A percentile compares a stretch with the other conserved stretches of the same genome.
Evolutionary conservation across 306 rosid species (phyloP).

Genomic region (Potentilla sterilis): DNA sequence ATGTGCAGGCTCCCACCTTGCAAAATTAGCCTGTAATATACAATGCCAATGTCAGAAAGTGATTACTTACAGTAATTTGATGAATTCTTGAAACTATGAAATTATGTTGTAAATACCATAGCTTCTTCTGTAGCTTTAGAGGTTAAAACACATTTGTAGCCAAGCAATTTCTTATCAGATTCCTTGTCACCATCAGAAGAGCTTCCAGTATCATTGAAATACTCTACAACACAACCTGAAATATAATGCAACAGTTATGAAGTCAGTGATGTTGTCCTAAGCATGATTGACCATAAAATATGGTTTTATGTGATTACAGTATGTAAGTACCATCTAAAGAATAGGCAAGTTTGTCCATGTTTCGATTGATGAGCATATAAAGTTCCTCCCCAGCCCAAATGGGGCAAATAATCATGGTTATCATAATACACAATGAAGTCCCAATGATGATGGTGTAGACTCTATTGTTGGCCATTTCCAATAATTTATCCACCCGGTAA

Average conservation of each 20-base stretch:
- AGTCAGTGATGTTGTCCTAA: not conserved
- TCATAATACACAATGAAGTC: slow-evolving; percentile 49
- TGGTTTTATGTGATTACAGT: not conserved
- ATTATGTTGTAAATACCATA: slow-evolving; percentile 41
- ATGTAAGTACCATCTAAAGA: slow-evolving; percentile 57
- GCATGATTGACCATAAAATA: not conserved
- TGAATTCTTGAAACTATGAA: not conserved
- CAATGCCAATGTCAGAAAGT: not conserved
- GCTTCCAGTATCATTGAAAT: slow-evolving; percentile 30
- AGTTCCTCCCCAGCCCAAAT: slow-evolving; percentile 94
- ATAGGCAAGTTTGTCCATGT: slow-evolving; percentile 70
- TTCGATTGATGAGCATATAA: slow-evolving; percentile 37
- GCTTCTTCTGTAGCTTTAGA: slow-evolving; percentile 69
- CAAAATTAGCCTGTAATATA: slow-evolving; percentile 67
- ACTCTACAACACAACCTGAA: slow-evolving; percentile 58
- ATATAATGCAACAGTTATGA: not conserved
- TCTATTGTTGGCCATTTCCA: slow-evolving; percentile 51
- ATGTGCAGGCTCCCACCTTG: slow-evolving; percentile 88
- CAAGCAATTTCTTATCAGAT: slow-evolving; percentile 35
- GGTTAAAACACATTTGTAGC: slow-evolving; percentile 63
- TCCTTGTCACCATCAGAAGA: slow-evolving; percentile 28
- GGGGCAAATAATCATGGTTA: slow-evolving; percentile 57
- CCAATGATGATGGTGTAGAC: slow-evolving; percentile 68
- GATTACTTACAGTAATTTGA: not conserved
- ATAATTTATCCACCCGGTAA: slow-evolving; percentile 49